Evolutionary conservation across 2,329 filamentous ascomycete species (phyloP), one percentile per base, ranked within the genome.

Genomic region (Diaporthe citrichinensis): DNA sequence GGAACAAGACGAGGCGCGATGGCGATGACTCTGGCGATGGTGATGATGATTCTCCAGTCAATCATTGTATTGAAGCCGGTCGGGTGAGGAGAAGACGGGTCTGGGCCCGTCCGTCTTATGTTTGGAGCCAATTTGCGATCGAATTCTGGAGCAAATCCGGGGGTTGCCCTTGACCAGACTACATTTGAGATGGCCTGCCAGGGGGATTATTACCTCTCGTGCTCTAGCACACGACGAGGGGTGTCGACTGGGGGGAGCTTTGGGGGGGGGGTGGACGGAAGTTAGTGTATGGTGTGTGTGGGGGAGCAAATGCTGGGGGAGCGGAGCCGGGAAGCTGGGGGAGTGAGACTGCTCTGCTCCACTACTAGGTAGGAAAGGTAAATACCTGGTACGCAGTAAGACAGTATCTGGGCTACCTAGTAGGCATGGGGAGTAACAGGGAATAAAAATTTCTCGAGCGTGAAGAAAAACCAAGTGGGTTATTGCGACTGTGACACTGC

Each of bases 21-120:
- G 65, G 65, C 49, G 28, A 34, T 9, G 61, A 55, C 15, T 34
- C 31, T 39, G 65, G 46, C n/a, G 65, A 68, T 53, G 65, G 28
- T 23, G 46, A n/a, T 28, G 65, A 69, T 68, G 28, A 12, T 69
- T 55, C 31, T 69, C 49, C 34, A 55, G n/a, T 28, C n/a, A 41
- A 28, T 17, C 46, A 39, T 68, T 39, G 28, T 69, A 55, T 55
- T 55, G n/a, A 76, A 44, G n/a, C 71, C 58, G 57, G 71, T 41
- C 62, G 51, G 71, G 36, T 46, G 28, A 62, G 69, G 62, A 68
- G 74, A 62, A 68, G 51, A 58, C 31, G 46, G 65, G 65, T 62
- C 53, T 55, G 53, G 58, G 73, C 73, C 75, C 41, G 44, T 65
- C 69, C 69, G 69, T 76, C 75, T 76, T 76, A 76, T 75, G 68